Percentiles rank a stretch among this genome's conserved stretches.
These are phyloP conservation scores for Stagonosporopsis cucurbitacearum DNA, from an alignment of 2,329 filamentous ascomycete genomes.

Conservation along the genomic window DNA sequence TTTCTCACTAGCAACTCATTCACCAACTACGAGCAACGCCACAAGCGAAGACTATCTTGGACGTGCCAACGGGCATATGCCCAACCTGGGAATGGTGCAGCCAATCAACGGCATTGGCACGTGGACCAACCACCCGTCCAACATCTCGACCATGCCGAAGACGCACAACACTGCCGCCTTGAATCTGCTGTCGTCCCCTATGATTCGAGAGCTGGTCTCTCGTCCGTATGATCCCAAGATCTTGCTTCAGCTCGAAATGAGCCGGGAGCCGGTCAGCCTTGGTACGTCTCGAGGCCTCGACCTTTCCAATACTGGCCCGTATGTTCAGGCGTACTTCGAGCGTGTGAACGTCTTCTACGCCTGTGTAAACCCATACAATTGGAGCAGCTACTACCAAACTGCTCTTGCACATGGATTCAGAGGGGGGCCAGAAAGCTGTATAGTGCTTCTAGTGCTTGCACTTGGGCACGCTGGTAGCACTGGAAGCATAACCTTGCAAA, in stretches of 20 bases:
- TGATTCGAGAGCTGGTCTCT: constrained; percentile 79
- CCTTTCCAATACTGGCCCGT: constrained; percentile 74
- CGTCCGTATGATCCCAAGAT: constrained; percentile 81
- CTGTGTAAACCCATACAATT: constrained; percentile 82
- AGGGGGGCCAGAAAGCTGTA: constrained; percentile 81
- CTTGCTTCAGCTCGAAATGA: constrained; percentile 82
- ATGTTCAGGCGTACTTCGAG: constrained; percentile 81
- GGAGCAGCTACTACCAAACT: constrained; percentile 76
- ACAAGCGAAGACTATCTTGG: constrained; percentile 53
- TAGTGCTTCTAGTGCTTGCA: constrained; percentile 78
- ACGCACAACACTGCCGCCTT: constrained; percentile 81
- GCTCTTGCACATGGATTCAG: constrained; percentile 78
- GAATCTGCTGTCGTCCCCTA: constrained; percentile 79
- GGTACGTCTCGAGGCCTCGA: constrained; percentile 68
- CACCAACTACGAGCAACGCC: constrained; percentile 54
- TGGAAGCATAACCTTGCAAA: constrained; percentile 76
- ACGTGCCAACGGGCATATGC: constrained; percentile 47
- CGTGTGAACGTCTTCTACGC: constrained; percentile 86
- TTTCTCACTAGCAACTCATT: constrained; percentile 64
- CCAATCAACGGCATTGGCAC: constrained; percentile 68
- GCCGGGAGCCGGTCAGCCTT: constrained; percentile 72
- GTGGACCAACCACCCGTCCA: constrained; percentile 67
- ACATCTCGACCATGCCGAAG: constrained; percentile 87
- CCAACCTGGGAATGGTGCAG: constrained; percentile 48
- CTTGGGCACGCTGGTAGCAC: constrained; percentile 77